Base-by-base conservation (phyloP, 108 stramenopile species). In the Hondaea fermentalgiana region DNA sequence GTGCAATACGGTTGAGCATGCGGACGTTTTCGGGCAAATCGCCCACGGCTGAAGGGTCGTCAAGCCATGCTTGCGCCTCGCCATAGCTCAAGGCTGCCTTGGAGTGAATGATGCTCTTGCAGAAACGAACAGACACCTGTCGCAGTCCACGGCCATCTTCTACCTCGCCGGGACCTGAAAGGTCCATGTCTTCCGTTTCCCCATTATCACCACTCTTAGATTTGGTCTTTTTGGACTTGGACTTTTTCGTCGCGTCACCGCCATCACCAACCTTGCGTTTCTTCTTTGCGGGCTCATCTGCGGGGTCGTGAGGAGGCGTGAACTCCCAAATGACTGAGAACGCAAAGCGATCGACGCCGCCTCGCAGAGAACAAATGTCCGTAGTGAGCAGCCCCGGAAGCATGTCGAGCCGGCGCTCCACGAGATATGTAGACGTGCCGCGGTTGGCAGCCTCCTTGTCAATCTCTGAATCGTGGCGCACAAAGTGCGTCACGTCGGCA, bases 401-500 rank as follows among this genome's bases (percentile, higher is more conserved):
- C 99, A 99, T 99, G 90, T 99, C 98, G 87, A 99, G 92, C 87
- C 99, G 93, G 88, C 96, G 95, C 87, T 98, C 98, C 58, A 99
- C 98, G 45, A 99, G 93, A 90, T 99, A 99, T 5, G 98, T 99
- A 6, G 98, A 98, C 16, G 98, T 99, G 10, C 96, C 96, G 57
- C 99, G 94, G 90, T 96, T 95, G 23, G 97, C 97, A 4, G 99
- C 99, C 92, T 99, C 98, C 72, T 95, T 89, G 92, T 99, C 98
- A 44, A 99, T 95, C 3, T 97, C 96, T 21, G 95, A 95, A 25
- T 96, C 98, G 17, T 97, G 94, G 64, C 95, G 92, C 8, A 99
- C 98, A 88, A 99, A 99, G 89, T 99, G 97, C 42, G 97, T 97
- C 12, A 99, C 99, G 87, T 99, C 99, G 2, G 99, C 98, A 90